These are phyloP conservation scores for Ophiostoma quercus DNA, from an alignment of 2,329 filamentous ascomycete genomes.

Conservation along the genomic window DNA sequence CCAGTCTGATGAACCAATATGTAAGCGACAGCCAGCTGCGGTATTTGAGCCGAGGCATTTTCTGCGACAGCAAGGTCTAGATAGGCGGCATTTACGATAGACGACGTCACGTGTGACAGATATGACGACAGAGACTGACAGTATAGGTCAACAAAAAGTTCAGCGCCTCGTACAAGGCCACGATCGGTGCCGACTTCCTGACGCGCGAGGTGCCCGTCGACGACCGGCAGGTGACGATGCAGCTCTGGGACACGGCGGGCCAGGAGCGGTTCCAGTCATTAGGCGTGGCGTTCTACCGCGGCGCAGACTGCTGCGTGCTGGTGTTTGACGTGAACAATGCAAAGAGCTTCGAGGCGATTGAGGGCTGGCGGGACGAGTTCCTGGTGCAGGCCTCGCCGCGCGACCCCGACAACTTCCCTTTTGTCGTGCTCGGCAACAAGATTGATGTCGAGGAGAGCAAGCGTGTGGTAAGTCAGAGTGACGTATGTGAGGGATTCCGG, in stretches of 20 bases:
- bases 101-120: not conserved
- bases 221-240: constrained; percentile 96
- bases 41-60: not conserved
- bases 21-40: constrained; percentile 49
- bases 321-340: constrained; percentile 99
- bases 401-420: constrained; percentile 95
- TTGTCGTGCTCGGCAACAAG: constrained; percentile 97
- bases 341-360: constrained; percentile 97
- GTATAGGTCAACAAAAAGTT: constrained; percentile 98
- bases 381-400: constrained; percentile 93
- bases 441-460: constrained; percentile 98
- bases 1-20: constrained; percentile 99
- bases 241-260: constrained; percentile 97
- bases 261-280: constrained; percentile 97
- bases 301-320: constrained; percentile 94
- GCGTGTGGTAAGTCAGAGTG: constrained; percentile 59
- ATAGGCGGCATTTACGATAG: not conserved
- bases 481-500: no score
- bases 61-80: not conserved
- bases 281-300: constrained; percentile 94
- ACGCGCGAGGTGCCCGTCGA: constrained; percentile 97
- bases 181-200: constrained; percentile 96
- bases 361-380: constrained; percentile 98
- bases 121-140: constrained; percentile 8
- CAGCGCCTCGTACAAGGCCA: constrained; percentile 98